Evolutionary conservation across 208 protist species (phyloP), one percentile per base, ranked within the genome.

Genomic region (Trypanosoma scelopori): DNA sequence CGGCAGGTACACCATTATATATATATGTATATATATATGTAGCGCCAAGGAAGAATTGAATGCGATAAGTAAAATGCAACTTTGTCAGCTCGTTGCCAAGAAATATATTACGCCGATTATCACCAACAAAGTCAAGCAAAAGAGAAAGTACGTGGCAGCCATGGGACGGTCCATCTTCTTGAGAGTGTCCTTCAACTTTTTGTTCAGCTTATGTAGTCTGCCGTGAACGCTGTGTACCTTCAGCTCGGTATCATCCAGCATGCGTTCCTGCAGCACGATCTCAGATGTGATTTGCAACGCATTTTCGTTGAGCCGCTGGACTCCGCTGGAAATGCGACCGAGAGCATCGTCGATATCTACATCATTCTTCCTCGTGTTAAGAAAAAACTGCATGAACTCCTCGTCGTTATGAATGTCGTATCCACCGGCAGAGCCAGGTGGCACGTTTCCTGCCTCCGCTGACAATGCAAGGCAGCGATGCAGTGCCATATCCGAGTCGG

Each of bases 321-420:
- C 77, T 25, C 88, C 83, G 12, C 53, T 74, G 47, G 60, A 61
- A 27, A 94, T 79, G 41, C 85, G 81, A 60, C 89, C 85, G 16
- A 94, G 74, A 7, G 82, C 67, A 25, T 67, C 62, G 58, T 92
- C 85, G 23, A 94, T 91, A 0, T 79, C 63, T 3, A 57, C 59
- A 58, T 94, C 72, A 56, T 71, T 80, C 30, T 78, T 68, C 47
- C 75, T 67, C n/a, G 74, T 84, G 16, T 72, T 65, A 5, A 51
- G 62, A 55, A 84, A 90, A 64, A 90, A 86, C 16, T 79, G 41
- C 3, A 55, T 35, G 52, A 92, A 86, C 62, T 89, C 82, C n/a
- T 48, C 58, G 50, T 82, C 81, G 30, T 82, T 75, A 20, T 73
- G 71, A 13, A 83, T 58, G 63, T 82, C 66, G 69, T 80, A 85